Percentiles rank a stretch among this genome's conserved stretches.
Conservation (phyloP, 1,284 basidiomycete species). For the Puccinia horiana region DNA sequence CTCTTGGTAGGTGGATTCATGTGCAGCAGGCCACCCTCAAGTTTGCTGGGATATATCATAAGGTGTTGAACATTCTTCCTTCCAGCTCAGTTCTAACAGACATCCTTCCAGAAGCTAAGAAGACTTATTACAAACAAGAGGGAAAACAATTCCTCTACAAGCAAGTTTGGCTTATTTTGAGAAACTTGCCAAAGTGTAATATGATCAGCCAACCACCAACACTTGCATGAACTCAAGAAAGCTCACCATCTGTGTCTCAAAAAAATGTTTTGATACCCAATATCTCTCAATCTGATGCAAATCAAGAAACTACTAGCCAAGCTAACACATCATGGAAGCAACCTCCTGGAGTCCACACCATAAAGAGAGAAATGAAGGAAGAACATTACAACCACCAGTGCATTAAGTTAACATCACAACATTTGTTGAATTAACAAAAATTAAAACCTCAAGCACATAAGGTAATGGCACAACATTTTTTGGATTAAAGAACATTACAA, state of each 20-base stretch:
- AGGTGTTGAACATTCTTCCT: too few relatives aligned
- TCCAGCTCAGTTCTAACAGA: neutral
- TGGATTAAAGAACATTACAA: conserved; percentile 19
- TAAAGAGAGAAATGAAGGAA: neutral
- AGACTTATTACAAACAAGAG: neutral
- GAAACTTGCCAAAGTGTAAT: neutral
- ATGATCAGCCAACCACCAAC: neutral
- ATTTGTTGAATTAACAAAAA: too few relatives aligned
- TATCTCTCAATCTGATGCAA: too few relatives aligned
- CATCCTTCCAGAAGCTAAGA: neutral
- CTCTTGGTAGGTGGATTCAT: neutral
- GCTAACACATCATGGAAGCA: neutral
- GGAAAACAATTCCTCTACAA: neutral
- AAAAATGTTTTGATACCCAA: too few relatives aligned
- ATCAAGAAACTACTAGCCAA: too few relatives aligned
- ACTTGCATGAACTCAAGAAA: too few relatives aligned
- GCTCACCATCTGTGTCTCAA: too few relatives aligned
- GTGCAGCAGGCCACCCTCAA: neutral
- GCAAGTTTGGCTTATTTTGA: neutral
- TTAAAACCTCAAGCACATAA: too few relatives aligned
- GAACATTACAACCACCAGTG: too few relatives aligned
- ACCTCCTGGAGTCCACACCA: neutral
- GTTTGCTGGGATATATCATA: neutral
- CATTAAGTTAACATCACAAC: too few relatives aligned
- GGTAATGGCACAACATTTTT: too few relatives aligned